Percentiles rank a stretch among this genome's conserved stretches.
phyloP scores from a whole-genome alignment of 345 rosid species.

The Moricandia arvensis region DNA sequence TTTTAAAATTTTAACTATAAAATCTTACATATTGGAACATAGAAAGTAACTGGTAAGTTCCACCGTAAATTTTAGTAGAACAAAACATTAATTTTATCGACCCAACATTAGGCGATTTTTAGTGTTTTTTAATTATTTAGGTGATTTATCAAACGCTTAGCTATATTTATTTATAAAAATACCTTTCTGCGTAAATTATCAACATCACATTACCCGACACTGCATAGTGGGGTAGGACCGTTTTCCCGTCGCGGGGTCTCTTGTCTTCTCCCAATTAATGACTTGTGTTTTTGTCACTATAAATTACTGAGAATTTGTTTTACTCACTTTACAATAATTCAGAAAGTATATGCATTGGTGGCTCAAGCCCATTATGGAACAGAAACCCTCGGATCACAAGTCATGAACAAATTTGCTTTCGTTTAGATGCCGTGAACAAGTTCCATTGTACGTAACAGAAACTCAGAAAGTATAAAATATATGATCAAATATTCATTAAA shows the following conservation, averaged over 20 bases:
- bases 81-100: background rate
- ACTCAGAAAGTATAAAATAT: background rate
- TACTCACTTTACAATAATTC: background rate
- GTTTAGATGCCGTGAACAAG: background rate
- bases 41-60: background rate
- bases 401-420: background rate
- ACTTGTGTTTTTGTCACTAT: background rate
- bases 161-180: background rate
- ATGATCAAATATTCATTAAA: background rate
- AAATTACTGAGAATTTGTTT: background rate
- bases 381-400: background rate
- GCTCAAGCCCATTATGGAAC: background rate
- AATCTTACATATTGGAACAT: background rate
- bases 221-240: slow-evolving; percentile 18
- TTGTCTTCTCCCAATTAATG: slow-evolving; percentile 13
- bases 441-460: background rate
- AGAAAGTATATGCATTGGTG: background rate
- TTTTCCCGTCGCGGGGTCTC: slow-evolving; percentile 4
- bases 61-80: background rate
- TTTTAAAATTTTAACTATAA: too few species aligned
- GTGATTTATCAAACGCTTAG: background rate
- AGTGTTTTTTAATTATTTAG: background rate
- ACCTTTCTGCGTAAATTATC: background rate
- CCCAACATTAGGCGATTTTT: too few species aligned
- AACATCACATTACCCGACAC: slow-evolving; percentile 16